phyloP scores from a whole-genome alignment of 768 basidiomycete genomes.

The Suillus brevipes region DNA sequence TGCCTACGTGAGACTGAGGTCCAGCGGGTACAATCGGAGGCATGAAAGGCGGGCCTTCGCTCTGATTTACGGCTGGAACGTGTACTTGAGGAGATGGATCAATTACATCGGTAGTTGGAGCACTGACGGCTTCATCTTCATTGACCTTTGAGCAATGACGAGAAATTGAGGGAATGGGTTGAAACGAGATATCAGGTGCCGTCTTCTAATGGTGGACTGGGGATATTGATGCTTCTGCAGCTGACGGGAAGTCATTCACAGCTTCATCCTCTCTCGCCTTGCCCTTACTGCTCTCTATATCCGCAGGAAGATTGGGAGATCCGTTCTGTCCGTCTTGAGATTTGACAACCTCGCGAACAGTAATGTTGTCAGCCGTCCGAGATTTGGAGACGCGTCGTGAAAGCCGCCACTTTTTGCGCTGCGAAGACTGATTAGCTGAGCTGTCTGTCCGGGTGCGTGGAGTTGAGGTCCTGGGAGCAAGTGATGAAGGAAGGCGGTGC shows the following conservation, averaged over 20 bases:
- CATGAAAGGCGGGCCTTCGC: conserved; percentile 14
- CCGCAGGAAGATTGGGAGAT: conserved; percentile 27
- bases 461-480: conserved; percentile 18
- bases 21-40: conserved; percentile 10
- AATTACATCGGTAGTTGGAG: conserved; percentile 17
- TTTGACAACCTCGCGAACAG: conserved; percentile 19
- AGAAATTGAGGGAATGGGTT: neutral
- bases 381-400: conserved; percentile 36
- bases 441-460: conserved; percentile 16
- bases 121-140: conserved; percentile 23
- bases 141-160: conserved; percentile 7
- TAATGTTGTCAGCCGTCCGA: conserved; percentile 17
- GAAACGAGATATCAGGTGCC: conserved; percentile 1
- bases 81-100: conserved; percentile 7
- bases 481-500: conserved; percentile 35
- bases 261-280: conserved; percentile 27
- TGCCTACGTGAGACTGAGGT: conserved; percentile 21
- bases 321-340: conserved; percentile 28
- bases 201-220: conserved; percentile 2
- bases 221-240: neutral
- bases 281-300: conserved; percentile 31
- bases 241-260: neutral
- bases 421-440: conserved; percentile 5
- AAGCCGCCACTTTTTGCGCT: conserved; percentile 31
- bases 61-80: conserved; percentile 14